phyloP scores from a whole-genome alignment of 1,284 basidiomycete species.

The Rhizoctonia solani region DNA sequence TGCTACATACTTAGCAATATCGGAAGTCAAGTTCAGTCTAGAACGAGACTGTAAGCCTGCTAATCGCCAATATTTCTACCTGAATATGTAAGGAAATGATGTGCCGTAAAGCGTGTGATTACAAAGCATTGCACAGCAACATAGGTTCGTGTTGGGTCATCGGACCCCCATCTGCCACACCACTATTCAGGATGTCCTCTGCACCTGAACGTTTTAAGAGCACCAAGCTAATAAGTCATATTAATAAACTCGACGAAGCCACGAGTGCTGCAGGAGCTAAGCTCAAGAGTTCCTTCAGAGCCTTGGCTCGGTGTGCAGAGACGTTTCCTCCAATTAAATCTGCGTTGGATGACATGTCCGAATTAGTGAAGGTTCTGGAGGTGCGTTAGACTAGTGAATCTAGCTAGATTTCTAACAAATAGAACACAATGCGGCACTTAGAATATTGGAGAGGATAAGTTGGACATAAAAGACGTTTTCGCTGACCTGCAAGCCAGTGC shows the following conservation, averaged over 20 bases:
- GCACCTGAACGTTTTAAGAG: no score
- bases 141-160: no score
- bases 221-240: no score
- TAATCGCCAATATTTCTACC: no score
- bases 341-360: not conserved
- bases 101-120: no score
- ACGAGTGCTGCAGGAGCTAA: not conserved
- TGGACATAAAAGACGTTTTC: not conserved
- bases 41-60: no score
- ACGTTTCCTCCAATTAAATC: not conserved
- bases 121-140: no score
- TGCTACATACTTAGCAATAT: no score
- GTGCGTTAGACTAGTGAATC: not conserved
- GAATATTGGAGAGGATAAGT: not conserved
- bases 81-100: no score
- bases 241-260: not conserved
- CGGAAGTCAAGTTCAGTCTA: no score
- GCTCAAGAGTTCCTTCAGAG: not conserved
- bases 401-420: not conserved
- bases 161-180: no score
- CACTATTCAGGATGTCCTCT: no score
- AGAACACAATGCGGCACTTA: not conserved
- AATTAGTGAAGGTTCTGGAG: not conserved
- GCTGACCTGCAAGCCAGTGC: not conserved
- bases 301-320: not conserved